Base-by-base conservation (phyloP, 2,329 filamentous ascomycete genomes). In the Botrytis byssoidea region DNA sequence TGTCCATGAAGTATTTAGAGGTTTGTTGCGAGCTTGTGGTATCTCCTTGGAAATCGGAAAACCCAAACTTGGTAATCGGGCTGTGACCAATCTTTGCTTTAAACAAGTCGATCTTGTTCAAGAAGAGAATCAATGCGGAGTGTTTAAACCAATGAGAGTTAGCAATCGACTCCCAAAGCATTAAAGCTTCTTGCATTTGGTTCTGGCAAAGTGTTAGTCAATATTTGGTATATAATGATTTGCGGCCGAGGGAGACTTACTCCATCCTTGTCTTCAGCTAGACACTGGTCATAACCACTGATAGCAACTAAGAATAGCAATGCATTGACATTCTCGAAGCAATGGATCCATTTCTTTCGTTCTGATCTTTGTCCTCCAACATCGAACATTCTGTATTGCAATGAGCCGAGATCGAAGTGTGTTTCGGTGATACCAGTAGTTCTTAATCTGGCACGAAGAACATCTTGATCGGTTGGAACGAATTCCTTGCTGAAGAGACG, bases 401-500 rank as follows among this genome's bases (percentile, higher is more conserved):
- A 88, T 80, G 95, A 92, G 75, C 94, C 94, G 22, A 97, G 88
- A 82, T 97, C 94, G 83, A 98, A 98, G 76, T 95, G 89, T 3
- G 95, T 97, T 83, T 98, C 95, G 69, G 93, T 98, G 79, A 98
- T 98, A 79, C 95, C 95, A 4, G 96, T 98, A 29, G 95, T 98
- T 79, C 94, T 89, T 82, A 98, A 84, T 82, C 95, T 89, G 70
- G 95, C 96, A 78, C 95, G 93, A 70, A 98, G 88, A 78, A 98
- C 92, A 84, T 98, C 95, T 84, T 98, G 95, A 82, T 98, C 94
- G 81, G 92, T 93, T 25, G 96, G 96, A 32, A 97, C 86, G 84
- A 96, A 98, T 77, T 91, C 89, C 78, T 89, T 89, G 66, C 87
- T 86, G 86, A 93, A 95, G 74, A 95, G 85, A 68, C 92, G 89